Conservation (phyloP, 371 early-diverging fungal species). For the Lichtheimia ornata region DNA sequence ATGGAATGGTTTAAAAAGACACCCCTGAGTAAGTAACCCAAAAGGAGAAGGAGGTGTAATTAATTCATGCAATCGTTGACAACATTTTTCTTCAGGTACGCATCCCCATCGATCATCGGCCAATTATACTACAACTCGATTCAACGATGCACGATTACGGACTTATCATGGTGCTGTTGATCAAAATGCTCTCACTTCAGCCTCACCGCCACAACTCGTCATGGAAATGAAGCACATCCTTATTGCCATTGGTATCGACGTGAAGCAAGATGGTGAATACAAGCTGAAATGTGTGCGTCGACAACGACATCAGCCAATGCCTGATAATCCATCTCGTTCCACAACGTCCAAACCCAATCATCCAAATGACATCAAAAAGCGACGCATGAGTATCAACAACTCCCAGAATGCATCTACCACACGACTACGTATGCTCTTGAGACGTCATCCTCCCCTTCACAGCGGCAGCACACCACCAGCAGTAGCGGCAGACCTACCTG, state of each 20-base stretch:
- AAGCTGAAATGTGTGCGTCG: constrained; percentile 69
- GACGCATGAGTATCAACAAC: constrained; percentile 13
- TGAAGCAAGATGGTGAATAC: constrained; percentile 70
- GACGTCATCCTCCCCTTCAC: constrained; percentile 12
- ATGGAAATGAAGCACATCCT: constrained; percentile 65
- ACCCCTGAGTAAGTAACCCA: constrained; percentile 50
- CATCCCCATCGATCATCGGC: background rate
- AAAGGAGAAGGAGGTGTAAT: background rate
- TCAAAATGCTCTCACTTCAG: constrained; percentile 71
- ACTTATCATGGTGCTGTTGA: constrained; percentile 82
- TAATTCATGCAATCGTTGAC: no score
- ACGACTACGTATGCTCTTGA: constrained; percentile 10
- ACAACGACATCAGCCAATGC: constrained; percentile 41
- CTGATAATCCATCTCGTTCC: background rate
- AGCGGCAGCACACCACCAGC: background rate
- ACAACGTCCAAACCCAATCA: background rate
- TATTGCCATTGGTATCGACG: constrained; percentile 67
- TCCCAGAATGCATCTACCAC: constrained; percentile 12
- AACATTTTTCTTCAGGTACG: background rate
- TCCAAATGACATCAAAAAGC: constrained; percentile 9
- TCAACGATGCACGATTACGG: constrained; percentile 59
- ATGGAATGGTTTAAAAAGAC: constrained; percentile 74
- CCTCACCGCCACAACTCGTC: constrained; percentile 71
- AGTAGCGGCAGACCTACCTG: background rate
- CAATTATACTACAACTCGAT: constrained; percentile 14